Base-by-base conservation (phyloP, 2,329 filamentous ascomycete genomes). In the Fusarium liriodendri region DNA sequence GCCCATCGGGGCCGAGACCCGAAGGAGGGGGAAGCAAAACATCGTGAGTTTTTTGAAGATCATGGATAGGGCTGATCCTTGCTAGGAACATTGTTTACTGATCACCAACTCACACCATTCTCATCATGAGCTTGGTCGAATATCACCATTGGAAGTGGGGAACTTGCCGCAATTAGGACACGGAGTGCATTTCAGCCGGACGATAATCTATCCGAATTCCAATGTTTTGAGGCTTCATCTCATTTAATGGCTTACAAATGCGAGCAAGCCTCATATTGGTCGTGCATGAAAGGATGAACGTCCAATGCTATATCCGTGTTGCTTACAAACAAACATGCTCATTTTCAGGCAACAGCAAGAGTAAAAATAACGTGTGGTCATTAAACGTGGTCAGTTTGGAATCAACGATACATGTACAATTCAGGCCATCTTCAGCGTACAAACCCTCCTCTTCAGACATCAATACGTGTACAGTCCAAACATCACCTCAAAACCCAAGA, bases 401-500 rank as follows among this genome's bases (percentile, higher is more conserved):
- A 25, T 47, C 42, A 25, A 47, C 22, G 20, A 42, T 42, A 38
- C 33, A 25, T 55, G 16, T 42, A 16, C 50, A 42, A 9, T 42
- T 32, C 47, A 10, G 7, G 13, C 20, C 20, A 25, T 45, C 40
- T 20, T 45, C 32, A 33, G 35, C 7, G 14, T 37, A 37, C 35
- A 37, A 37, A 35, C 14, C 20, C 40, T 16, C 40, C 40, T 42
- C 38, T 14, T 52, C 47, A 50, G 45, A 50, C 1, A 50, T 52
- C 50, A 55, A 54, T 40, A 38, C 33, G 33, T 40, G 5, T 42
- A 16, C 50, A 42, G 9, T 57, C 25, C 47, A 29, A 42, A 20
- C 57, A 35, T 7, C 63, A 25, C 4, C 45, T 76, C 60, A 82
- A 52, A 88, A 83, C 1, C 87, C 86, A 60, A 89, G 70, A 42